Evolutionary conservation across 1,139 yeast genomes (phyloP), one percentile per base, ranked within the genome.

Genomic region (Yamadazyma triangularis): DNA sequence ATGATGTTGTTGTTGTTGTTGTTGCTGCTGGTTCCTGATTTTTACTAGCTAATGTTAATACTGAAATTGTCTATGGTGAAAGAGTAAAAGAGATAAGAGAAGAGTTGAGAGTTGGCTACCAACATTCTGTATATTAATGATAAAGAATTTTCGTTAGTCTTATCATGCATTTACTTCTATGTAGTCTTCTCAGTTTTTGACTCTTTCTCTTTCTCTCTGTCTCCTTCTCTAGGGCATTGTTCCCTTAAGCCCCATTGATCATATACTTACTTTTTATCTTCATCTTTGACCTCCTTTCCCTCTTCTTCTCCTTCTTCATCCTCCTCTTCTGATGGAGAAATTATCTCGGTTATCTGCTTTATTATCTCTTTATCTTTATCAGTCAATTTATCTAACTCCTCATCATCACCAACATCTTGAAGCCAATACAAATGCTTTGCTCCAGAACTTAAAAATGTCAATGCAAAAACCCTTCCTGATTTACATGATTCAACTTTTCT

Each of bases 401-500:
- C 75, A 38, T 76, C 77, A 45, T 79, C 87, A 27, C 83, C 81
- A 24, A 74, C 68, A 44, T 83, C 88, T 59, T 91, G 98, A 60
- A 91, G 66, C 98, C 98, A 91, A 58, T 81, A 91, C 56, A 89
- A 68, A 50, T 77, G 76, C 53, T 81, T 82, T 36, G 89, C 88
- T 25, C 95, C 93, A 4, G 95, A 83, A 40, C 91, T 79, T 48
- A 75, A 66, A 56, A 88, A 88, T 35, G 84, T 77, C 55, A 91
- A 70, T 35, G 88, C 85, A 56, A 82, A 83, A 16, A 91, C 88
- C 41, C 98, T 68, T 8, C 97, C 97, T 3, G 87, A 77, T 30
- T 67, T 73, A 53, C 95, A 83, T 15, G 89, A 77, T 31, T 70
- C 61, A 27, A 88, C 77, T 35, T 76, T 87, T 36, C 75, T 74